Evolutionary conservation across 768 basidiomycete genomes (phyloP), one percentile per base, ranked within the genome.

Genomic region (Boletus vermiculosoides): DNA sequence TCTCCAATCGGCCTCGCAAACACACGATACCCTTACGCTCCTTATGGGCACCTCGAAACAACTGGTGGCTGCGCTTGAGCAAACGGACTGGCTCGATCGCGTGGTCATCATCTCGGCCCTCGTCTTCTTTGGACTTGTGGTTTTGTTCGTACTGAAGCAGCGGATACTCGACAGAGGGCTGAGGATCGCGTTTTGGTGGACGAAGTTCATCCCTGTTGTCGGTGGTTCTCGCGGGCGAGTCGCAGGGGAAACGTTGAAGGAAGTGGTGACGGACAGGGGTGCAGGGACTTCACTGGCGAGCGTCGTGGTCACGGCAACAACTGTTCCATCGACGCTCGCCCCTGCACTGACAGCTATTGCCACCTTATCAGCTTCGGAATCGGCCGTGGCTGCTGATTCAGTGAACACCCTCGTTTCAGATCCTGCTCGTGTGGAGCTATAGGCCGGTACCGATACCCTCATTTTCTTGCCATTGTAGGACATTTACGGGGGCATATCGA

Each of bases 41-140:
- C 68, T 95, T 54, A 83, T 98, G 69, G 76, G 78, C 49, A 86
- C 88, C 45, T 96, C 94, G 3, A 89, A 90, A 64, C 81, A 88
- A 28, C 83, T 99, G 59, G 85, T 98, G 61, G 90, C 87, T 15
- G 84, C 87, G 0, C 85, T 99, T 47, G 92, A 97, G 73, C 87
- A 88, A 57, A 83, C 94, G 16, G 95, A 98, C 77, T 88, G 90
- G 85, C 77, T 95, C 20, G 97, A 99, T 76, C 88, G 95, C 7
- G 70, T 97, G 30, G 76, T 98, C 59, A 88, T 99, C 63, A 74
- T 94, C 53, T 78, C 85, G 2, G 91, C 84, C 0, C 83, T 98
- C 36, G 68, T 78, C 12, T 91, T 98, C 71, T 99, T 99, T 76
- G 59, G 86, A 56, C 82, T 94, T 18, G 87, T 91, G 31, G 85